A percentile compares a stretch with the other conserved stretches of the same genome.
phyloP scores from a whole-genome alignment of 371 early-diverging fungal genomes.

The Scutellospora calospora region DNA sequence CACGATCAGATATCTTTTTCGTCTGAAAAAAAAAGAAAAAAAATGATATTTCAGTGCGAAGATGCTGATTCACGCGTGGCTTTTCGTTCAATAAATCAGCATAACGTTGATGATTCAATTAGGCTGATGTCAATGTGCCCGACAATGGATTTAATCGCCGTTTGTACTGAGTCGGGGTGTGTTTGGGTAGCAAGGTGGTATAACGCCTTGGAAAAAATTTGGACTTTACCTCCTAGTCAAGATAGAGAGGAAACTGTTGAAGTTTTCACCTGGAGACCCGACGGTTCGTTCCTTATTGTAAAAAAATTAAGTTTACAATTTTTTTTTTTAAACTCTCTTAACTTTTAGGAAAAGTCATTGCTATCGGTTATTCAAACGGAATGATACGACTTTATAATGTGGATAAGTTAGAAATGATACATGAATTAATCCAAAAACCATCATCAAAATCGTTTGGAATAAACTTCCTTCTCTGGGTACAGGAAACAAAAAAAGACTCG shows the following conservation, averaged over 20 bases:
- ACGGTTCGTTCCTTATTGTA: slow-evolving; percentile 33
- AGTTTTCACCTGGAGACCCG: slow-evolving; percentile 46
- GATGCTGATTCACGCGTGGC: not conserved
- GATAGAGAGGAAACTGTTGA: slow-evolving; percentile 16
- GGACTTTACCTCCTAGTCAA: slow-evolving; percentile 41
- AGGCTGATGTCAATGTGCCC: slow-evolving; percentile 43
- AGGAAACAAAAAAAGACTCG: slow-evolving; percentile 23
- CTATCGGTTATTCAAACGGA: slow-evolving; percentile 45
- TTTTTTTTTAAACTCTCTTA: not conserved
- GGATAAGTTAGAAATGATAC: slow-evolving; percentile 44
- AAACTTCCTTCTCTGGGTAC: slow-evolving; percentile 41
- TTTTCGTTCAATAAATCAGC: slow-evolving; percentile 37
- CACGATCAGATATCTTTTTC: too few species aligned
- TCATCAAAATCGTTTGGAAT: slow-evolving; percentile 11
- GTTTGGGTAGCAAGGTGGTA: slow-evolving; percentile 45
- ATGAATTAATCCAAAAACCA: slow-evolving; percentile 38
- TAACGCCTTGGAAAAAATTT: slow-evolving; percentile 44
- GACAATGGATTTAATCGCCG: slow-evolving; percentile 47
- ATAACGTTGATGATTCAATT: slow-evolving; percentile 22
- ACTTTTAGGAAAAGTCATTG: slow-evolving; percentile 44
- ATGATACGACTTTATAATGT: slow-evolving; percentile 43
- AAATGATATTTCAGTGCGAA: slow-evolving; percentile 38
- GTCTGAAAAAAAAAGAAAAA: too few species aligned
- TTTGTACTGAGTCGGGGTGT: slow-evolving; percentile 18
- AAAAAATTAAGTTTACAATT: not conserved